Evolutionary conservation across 2,329 filamentous ascomycete species (phyloP), one percentile per base, ranked within the genome.

Genomic region (Alternaria sp.): DNA sequence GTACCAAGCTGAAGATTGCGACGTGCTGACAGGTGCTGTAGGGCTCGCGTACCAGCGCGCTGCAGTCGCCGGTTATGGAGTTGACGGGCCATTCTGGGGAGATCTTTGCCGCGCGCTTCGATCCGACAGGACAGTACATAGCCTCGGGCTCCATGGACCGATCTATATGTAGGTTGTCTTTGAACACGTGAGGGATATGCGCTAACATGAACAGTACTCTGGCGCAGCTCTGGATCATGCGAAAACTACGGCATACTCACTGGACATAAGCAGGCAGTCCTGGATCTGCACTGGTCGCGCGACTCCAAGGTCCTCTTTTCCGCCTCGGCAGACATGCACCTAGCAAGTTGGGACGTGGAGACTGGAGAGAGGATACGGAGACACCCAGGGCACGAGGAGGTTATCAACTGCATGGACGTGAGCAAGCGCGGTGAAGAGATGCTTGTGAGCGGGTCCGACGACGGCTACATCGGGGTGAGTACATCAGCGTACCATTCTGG

Each of bases 81-180:
- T 85, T 99, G 59, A 91, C 90, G 85, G 88, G 88, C 25, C 88
- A 90, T 70, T 85, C 85, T 30, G 93, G 93, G 19, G 96, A 99
- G 82, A 88, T 99, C 51, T 98, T 98, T 77, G 87, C 93, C 23
- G 91, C 93, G 52, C 91, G 92, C 76, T 99, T 99, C 77, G 93
- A 97, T 77, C 91, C 93, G 3, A 91, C 91, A 3, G 95, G 94
- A 46, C 91, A 93, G 67, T 86, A 93, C 68, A 96, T 98, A 72
- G 96, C 96, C 45, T 98, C 96, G 2, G 95, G 93, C 9, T 96
- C 93, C 12, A 97, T 97, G 92, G 96, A 99, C 78, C 88, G 94
- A 73, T 92, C 90, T 62, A 96, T 99, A 72, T 85, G 93, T 96
- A 83, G 62, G 90, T 83, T 21, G 8, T 19, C 28, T 21, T 47